Evolutionary conservation across 2,329 filamentous ascomycete species (phyloP).

Genomic region (Chrysosporium keratinophilum): DNA sequence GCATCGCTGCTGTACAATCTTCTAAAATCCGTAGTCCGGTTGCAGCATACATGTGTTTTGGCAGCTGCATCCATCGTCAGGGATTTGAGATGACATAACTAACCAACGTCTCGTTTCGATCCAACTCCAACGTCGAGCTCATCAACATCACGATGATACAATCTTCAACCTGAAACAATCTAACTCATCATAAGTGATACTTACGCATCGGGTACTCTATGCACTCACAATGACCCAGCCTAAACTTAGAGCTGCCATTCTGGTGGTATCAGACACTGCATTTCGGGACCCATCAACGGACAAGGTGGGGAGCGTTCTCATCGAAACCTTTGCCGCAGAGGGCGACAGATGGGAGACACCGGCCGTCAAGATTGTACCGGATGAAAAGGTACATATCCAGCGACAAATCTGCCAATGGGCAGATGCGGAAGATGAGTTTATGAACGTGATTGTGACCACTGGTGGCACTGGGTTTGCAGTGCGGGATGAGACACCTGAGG

Average conservation of each 20-base stretch:
- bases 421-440: slow-evolving; percentile 47
- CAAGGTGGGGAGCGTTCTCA: slow-evolving; percentile 56
- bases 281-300: slow-evolving; percentile 69
- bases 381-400: slow-evolving; percentile 66
- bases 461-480: slow-evolving; percentile 88
- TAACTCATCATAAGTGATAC: background rate
- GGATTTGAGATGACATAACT: background rate
- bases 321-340: slow-evolving; percentile 56
- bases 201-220: background rate
- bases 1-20: no score
- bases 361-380: slow-evolving; percentile 65
- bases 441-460: slow-evolving; percentile 74
- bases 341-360: slow-evolving; percentile 60
- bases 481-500: slow-evolving; percentile 80
- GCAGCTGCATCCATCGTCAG: background rate
- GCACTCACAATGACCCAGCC: slow-evolving; percentile 23
- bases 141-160: background rate
- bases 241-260: slow-evolving; percentile 59
- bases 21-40: no score
- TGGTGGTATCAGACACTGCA: slow-evolving; percentile 87
- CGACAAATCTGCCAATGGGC: slow-evolving; percentile 61
- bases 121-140: background rate
- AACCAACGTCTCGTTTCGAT: background rate
- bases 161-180: background rate
- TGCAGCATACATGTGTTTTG: no score